phyloP scores from a whole-genome alignment of 148 eudicot species.

The Rhododendron ovatum region DNA sequence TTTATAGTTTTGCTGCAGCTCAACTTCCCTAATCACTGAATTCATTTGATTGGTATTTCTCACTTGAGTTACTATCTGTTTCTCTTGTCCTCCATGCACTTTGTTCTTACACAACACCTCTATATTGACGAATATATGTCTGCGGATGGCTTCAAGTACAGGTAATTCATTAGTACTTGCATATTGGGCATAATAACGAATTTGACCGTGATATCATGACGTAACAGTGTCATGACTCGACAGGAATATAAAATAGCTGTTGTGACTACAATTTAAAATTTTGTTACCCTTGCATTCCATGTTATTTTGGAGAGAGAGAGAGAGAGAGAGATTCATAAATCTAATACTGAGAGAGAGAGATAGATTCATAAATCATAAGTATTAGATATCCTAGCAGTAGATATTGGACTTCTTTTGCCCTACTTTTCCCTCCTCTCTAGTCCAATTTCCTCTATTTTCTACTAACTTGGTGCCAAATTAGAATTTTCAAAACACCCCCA shows the following conservation, averaged over 20 bases:
- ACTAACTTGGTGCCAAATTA: not conserved
- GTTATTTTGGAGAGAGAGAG: not conserved
- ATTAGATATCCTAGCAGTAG: not conserved
- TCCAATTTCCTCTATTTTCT: not conserved
- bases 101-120: not conserved
- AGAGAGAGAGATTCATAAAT: too few relatives aligned
- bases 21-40: not conserved
- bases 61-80: not conserved
- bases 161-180: too few relatives aligned
- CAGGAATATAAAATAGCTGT: not conserved
- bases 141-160: not conserved
- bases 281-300: not conserved
- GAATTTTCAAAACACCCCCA: not conserved
- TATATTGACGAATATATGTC: not conserved
- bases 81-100: not conserved
- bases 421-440: constrained; percentile 3
- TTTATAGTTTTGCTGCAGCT: not conserved
- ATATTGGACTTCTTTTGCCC: constrained; percentile 12
- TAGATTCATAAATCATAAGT: not conserved
- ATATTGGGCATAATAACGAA: too few relatives aligned
- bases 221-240: not conserved
- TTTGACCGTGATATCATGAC: not conserved
- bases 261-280: not conserved
- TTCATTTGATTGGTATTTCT: not conserved
- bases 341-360: not conserved